Evolutionary conservation across 345 rosid genomes (phyloP), one percentile per base, ranked within the genome.

Genomic region (Cardamine resedifolia): DNA sequence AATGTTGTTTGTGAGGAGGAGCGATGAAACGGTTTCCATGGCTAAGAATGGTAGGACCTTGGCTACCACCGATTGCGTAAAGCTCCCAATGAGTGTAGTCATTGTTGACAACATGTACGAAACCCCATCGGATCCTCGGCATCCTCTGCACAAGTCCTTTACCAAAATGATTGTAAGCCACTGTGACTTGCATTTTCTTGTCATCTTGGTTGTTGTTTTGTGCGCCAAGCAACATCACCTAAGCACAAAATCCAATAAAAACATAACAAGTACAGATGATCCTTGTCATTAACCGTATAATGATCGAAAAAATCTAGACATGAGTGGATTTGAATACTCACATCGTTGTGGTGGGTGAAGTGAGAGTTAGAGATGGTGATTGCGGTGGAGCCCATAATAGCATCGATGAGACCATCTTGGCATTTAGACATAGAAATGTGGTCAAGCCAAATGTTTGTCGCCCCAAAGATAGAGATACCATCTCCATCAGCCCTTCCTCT

Each of bases 281-380:
- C 2, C 4, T 41, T n/a, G 19, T 44, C 20, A 6, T 7, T 34
- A 19, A 33, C 34, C 28, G 2, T 58, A 36, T 4, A 11, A 20
- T 16, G 58, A 27, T 56, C 61, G n/a, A 58, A 3, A 12, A 39
- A 12, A 39, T 39, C 12, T 12, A 39, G n/a, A 11, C 16, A 39
- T 39, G 2, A 0, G n/a, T 44, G 48, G 48, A 44, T 44, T 44
- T 44, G 48, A n/a, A 44, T 6, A 44, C 19, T 44, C 10, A 44
- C 20, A 72, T 90, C 91, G 41, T 88, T 81, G 80, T 92, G 98
- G 34, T 81, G 28, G 18, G 96, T 87, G 83, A 92, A 84, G 63
- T 90, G 95, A 63, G 79, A 72, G 66, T 90, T 92, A 76, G 98
- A 92, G 76, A 92, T 80, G 71, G 97, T 90, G 70, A 93, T 72